These are phyloP conservation scores for Asterella californica DNA, from an alignment of 225 moss, liverwort and hornwort genomes.

Conservation along the genomic window DNA sequence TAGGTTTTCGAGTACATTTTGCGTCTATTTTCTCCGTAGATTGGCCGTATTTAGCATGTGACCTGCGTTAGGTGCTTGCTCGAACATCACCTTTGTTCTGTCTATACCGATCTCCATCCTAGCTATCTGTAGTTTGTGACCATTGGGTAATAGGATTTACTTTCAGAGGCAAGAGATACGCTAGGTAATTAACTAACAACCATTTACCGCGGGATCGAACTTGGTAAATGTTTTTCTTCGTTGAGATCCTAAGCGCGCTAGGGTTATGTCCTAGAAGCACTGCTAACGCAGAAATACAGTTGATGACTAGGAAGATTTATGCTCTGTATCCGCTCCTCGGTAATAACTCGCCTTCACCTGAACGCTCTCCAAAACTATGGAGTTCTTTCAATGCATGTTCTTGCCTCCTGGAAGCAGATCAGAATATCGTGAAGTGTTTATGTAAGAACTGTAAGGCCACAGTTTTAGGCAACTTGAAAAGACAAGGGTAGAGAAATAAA, in stretches of 20 bases:
- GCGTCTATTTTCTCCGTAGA: neutral
- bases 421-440: neutral
- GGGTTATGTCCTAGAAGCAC: too few relatives aligned
- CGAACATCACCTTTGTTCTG: neutral
- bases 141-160: neutral
- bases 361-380: neutral
- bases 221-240: neutral
- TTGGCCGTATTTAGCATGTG: neutral
- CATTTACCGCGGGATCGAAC: neutral
- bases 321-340: neutral
- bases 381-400: neutral
- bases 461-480: neutral
- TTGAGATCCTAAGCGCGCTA: too few relatives aligned
- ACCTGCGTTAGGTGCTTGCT: neutral
- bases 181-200: neutral
- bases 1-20: slow-evolving; percentile 25
- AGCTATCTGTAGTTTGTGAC: neutral
- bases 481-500: neutral
- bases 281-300: too few relatives aligned
- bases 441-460: neutral
- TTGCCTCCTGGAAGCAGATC: neutral
- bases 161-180: too few relatives aligned
- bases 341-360: neutral
- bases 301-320: too few relatives aligned
- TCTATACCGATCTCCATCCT: neutral